Evolutionary conservation across 257 asterid genomes (phyloP), one percentile per base, ranked within the genome.

Genomic region (Lantana camara): DNA sequence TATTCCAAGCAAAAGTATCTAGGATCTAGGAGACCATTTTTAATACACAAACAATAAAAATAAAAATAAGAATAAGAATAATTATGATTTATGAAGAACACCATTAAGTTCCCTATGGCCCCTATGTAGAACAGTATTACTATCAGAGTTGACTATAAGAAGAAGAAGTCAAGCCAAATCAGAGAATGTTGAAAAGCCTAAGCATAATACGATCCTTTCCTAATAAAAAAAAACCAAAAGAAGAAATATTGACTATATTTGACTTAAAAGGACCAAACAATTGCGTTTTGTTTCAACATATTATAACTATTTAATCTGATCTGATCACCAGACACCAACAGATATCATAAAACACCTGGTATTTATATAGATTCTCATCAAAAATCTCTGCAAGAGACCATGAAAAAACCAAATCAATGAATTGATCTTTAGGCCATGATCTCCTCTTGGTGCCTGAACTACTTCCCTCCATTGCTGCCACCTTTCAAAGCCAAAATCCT

Each of bases 331-430:
- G 9, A 21, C 1, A 48, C 16, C 0, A 20, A n/a, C 14, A 44
- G 16, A 0, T 41, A 24, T 5, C n/a, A 15, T 23, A 5, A 52
- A 52, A 29, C 7, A 85, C 94, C 94, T 83, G 73, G 14, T 67
- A 1, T 68, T 27, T 70, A 61, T 74, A 83, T 21, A 80, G 78
- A 78, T 76, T 52, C 21, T 76, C 72, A 3, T 83, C 52, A 17
- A 64, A 49, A 35, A 85, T 74, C 13, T 85, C 77, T 11, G 66
- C 49, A 23, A 73, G 64, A 37, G 85, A 69, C 94, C 83, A 78
- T 7, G 87, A 78, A 11, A 85, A 64, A 38, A 83, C 58, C 70
- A 76, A 42, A 20, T 79, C 81, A 40, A 50, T 69, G 65, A 79
- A 79, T 7, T 50, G 62, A 17, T 72, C 76, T 19, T 51, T 70